Evolutionary conservation across 78 protist genomes (phyloP).

Genomic region (Planoprotostelium fungivorum): DNA sequence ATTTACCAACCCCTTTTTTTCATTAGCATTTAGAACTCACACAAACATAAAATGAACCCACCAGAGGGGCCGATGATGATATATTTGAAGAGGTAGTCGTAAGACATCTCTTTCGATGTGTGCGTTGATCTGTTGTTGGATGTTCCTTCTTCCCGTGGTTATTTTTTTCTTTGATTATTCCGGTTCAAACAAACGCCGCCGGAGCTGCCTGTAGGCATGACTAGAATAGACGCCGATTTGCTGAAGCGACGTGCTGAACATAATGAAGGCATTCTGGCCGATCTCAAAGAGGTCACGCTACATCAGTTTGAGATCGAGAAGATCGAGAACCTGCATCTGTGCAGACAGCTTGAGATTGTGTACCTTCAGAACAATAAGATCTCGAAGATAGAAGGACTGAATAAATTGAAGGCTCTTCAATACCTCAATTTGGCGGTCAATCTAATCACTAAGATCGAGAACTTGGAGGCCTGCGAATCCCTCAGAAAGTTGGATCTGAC

Average conservation of each 20-base stretch:
- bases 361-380: constrained; percentile 74
- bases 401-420: constrained; percentile 44
- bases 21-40: no score
- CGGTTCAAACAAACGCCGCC: background rate
- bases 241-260: constrained; percentile 77
- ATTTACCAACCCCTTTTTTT: constrained; percentile 87
- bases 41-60: background rate
- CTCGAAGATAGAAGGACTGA: constrained; percentile 41
- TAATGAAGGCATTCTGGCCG: constrained; percentile 66
- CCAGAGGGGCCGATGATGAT: constrained; percentile 75
- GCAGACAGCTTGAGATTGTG: constrained; percentile 65
- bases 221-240: constrained; percentile 49
- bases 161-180: background rate
- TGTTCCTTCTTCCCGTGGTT: background rate
- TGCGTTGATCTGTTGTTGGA: background rate
- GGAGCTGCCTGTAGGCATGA: background rate
- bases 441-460: constrained; percentile 42
- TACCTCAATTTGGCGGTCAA: constrained; percentile 84
- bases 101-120: constrained; percentile 4
- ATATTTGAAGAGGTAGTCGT: constrained; percentile 52
- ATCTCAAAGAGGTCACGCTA: constrained; percentile 78
- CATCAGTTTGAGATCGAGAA: constrained; percentile 77
- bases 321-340: constrained; percentile 60
- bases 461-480: constrained; percentile 57
- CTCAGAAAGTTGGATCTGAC: constrained; percentile 80